phyloP scores from a whole-genome alignment of 768 basidiomycete species.

The Panus rudis region DNA sequence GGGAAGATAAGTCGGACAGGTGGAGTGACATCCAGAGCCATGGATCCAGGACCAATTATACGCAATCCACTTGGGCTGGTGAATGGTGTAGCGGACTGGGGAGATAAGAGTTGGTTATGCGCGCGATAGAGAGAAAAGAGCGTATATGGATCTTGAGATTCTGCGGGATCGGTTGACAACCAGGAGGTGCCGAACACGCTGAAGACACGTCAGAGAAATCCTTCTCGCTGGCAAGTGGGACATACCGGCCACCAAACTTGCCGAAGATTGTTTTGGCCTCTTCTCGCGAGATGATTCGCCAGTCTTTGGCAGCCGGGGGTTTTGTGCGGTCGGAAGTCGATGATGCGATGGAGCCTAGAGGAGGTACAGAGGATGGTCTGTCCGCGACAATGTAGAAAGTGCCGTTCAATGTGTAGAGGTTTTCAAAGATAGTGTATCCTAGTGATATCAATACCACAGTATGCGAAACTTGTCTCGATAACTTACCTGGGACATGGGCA shows the following conservation, averaged over 20 bases:
- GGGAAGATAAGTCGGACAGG: slow-evolving; percentile 76
- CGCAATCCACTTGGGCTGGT: slow-evolving; percentile 17
- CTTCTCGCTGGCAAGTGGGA: background rate
- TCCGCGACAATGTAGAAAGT: slow-evolving; percentile 73
- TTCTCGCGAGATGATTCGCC: slow-evolving; percentile 34
- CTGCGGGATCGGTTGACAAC: slow-evolving; percentile 44
- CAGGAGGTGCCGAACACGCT: slow-evolving; percentile 22
- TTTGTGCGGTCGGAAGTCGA: slow-evolving; percentile 27
- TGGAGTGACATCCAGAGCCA: slow-evolving; percentile 27
- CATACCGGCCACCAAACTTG: slow-evolving; percentile 24
- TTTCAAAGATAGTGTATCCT: slow-evolving; percentile 85
- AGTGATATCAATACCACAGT: slow-evolving; percentile 1
- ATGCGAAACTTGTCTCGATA: background rate
- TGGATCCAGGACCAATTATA: slow-evolving; percentile 10
- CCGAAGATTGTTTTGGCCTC: slow-evolving; percentile 22
- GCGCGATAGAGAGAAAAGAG: slow-evolving; percentile 73
- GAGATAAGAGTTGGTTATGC: slow-evolving; percentile 37
- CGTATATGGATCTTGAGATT: slow-evolving; percentile 53
- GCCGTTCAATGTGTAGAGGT: slow-evolving; percentile 67
- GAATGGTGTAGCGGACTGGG: slow-evolving; percentile 13
- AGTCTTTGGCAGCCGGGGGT: slow-evolving; percentile 43
- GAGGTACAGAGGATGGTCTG: slow-evolving; percentile 52
- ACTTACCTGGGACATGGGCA: slow-evolving; percentile 59
- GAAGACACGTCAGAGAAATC: slow-evolving; percentile 1
- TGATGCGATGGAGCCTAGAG: slow-evolving; percentile 42